Base-by-base conservation (phyloP, 331 rosid species). In the Phaseolus coccineus region DNA sequence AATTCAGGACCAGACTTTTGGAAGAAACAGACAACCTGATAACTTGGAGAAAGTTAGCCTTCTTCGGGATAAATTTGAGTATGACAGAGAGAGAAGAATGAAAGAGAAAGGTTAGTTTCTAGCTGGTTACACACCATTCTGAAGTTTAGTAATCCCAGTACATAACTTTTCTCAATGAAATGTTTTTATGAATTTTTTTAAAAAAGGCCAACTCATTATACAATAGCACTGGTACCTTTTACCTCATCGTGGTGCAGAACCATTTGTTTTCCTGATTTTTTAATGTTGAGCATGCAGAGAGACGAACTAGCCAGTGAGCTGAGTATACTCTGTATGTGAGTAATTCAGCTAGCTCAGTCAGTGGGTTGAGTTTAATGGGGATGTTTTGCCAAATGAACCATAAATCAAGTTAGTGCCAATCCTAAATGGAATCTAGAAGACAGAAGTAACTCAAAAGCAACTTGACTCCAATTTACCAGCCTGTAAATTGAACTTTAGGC, bases 31-130 rank as follows among this genome's bases (percentile, higher is more conserved):
- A 71, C 88, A 82, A 69, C 90, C 81, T 67, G 90, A 86, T 84
- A 83, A 73, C 28, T 78, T 85, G 97, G 96, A 93, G 73, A 91
- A 81, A 83, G 98, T 86, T 76, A 87, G 53, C 92, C 91, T 85
- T 28, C 87, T 95, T 78, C 87, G 94, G 71, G 99, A 93, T 84
- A 93, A 93, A 78, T 95, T 95, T 77, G 99, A 95, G 87, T 95
- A 88, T 71, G 99, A 95, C 83, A 85, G 99, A 77, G 98, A 95
- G 86, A 89, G 74, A 87, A 91, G 98, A 88, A 91, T 90, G 98
- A 87, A 80, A 74, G 98, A 95, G 62, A 95, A 89, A 91, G 99
- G 97, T 95, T 77, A 79, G 94, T 83, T 67, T 87, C 37, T 77
- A 40, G 50, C 58, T 78, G 24, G 70, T 57, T 61, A 58, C 77